Base-by-base conservation (phyloP, 2,329 filamentous ascomycete genomes). In the Penicillium crustosum region DNA sequence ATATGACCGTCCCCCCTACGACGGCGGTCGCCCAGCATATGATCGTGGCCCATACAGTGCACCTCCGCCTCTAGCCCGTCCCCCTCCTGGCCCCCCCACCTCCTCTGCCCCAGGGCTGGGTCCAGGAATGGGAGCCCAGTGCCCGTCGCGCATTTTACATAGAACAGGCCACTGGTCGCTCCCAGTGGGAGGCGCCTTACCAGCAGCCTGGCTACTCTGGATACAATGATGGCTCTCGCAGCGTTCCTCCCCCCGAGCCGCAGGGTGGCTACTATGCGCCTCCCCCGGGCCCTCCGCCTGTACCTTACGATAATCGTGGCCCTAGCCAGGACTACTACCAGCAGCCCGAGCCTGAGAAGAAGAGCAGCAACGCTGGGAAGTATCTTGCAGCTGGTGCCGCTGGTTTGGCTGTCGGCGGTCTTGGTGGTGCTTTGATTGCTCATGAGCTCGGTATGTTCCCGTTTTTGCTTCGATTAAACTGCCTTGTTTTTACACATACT, bases 121-220 rank as follows among this genome's bases (percentile, higher is more conserved):
- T 78, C 29, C 78, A 85, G 25, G 82, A 87, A 71, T 89, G 82
- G 74, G 86, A 89, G 63, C 81, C 83, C 57, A 79, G 78, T 57
- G 77, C 80, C 59, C 83, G 86, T 68, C 83, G 84, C 55, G 88
- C 84, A 77, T 89, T 84, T 75, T 90, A 87, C 67, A 79, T 85
- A 56, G 85, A 89, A 70, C 76, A 84, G 56, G 78, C 82, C 47
- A 84, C 84, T 13, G 84, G 85, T 21, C 81, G 80, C 57, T 82
- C 84, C 0, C 86, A 89, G 71, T 89, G 86, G 86, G 84, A 88
- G 61, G 78, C 80, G 17, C 85, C 86, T 50, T 64, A 61, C 17
- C 55, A 53, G n/a, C 62, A 62, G 15, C 39, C 42, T 2, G 67
- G 63, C 9, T 68, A 67, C 27, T 60, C 48, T 36, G 68, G 66